phyloP scores from a whole-genome alignment of 2,329 filamentous ascomycete genomes.

The Penicillium janthinellum region DNA sequence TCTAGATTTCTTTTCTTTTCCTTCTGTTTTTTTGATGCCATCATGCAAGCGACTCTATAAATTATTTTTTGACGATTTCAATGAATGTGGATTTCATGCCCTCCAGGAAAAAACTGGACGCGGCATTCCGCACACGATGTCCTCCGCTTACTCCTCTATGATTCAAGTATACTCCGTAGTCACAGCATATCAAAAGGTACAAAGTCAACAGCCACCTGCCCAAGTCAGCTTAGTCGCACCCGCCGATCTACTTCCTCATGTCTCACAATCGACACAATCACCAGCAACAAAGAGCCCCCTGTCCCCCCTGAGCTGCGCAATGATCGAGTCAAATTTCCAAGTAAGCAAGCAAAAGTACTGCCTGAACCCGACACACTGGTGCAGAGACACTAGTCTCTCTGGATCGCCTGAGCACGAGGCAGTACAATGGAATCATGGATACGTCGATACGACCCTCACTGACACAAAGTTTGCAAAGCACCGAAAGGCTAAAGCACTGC shows the following conservation, averaged over 20 bases:
- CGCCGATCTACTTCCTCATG: not conserved
- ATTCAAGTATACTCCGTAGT: not conserved
- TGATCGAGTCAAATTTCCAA: not conserved
- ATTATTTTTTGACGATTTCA: constrained; percentile 6
- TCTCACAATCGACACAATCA: not conserved
- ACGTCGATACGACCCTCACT: too few species aligned
- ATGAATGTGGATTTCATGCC: not conserved
- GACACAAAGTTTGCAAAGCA: too few species aligned
- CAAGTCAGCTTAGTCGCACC: not conserved
- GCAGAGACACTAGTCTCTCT: not conserved
- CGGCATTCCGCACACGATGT: not conserved
- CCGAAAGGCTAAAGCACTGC: too few species aligned
- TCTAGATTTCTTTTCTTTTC: constrained; percentile 24
- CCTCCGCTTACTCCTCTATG: not conserved
- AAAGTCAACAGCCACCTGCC: not conserved
- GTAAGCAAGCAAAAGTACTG: not conserved
- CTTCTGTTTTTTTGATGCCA: not conserved
- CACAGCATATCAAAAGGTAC: not conserved
- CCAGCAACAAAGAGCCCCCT: not conserved
- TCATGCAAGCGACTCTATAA: constrained; percentile 17
- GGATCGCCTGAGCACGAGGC: too few species aligned
- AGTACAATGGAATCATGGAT: too few species aligned
- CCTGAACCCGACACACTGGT: not conserved
- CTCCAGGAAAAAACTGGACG: not conserved
- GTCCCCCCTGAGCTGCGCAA: not conserved